Evolutionary conservation across 352 stramenopile species (phyloP).

Genomic region (Globisporangium iwayamae): DNA sequence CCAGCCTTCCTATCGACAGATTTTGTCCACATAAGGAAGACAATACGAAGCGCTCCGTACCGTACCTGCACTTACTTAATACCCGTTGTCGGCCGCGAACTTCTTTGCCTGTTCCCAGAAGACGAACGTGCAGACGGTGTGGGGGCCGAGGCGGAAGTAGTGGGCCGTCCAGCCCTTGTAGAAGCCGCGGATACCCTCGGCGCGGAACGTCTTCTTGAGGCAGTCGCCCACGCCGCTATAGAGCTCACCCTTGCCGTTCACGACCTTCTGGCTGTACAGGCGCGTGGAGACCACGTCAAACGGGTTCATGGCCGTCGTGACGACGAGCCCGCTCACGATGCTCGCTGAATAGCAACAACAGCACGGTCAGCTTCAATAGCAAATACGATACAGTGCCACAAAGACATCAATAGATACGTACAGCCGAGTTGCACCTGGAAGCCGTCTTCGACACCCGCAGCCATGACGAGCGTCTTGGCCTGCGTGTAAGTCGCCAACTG

Average conservation of each 20-base stretch:
- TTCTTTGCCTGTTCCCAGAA: slow-evolving; percentile 86
- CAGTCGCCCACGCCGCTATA: slow-evolving; percentile 78
- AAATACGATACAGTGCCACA: no score
- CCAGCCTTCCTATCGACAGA: not conserved
- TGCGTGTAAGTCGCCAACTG: slow-evolving; percentile 84
- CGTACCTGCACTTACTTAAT: slow-evolving; percentile 26
- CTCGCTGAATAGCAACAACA: slow-evolving; percentile 40
- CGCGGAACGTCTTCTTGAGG: slow-evolving; percentile 73
- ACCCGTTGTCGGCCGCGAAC: slow-evolving; percentile 56
- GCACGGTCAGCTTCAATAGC: not conserved
- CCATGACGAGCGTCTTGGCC: slow-evolving; percentile 78
- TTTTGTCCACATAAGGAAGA: not conserved
- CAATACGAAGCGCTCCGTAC: not conserved
- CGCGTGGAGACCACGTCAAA: slow-evolving; percentile 87
- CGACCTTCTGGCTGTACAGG: slow-evolving; percentile 85
- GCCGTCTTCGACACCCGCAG: slow-evolving; percentile 68
- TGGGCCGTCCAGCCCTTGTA: slow-evolving; percentile 87
- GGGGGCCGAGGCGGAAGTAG: slow-evolving; percentile 82
- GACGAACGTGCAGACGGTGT: slow-evolving; percentile 86
- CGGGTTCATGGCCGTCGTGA: slow-evolving; percentile 86
- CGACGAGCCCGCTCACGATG: slow-evolving; percentile 70
- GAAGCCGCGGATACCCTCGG: slow-evolving; percentile 74
- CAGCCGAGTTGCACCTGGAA: slow-evolving; percentile 74
- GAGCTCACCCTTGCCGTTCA: slow-evolving; percentile 80
- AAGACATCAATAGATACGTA: slow-evolving; percentile 25